These are phyloP conservation scores for Geotrichum fermentans DNA, from an alignment of 1,139 yeast genomes.

Conservation along the genomic window DNA sequence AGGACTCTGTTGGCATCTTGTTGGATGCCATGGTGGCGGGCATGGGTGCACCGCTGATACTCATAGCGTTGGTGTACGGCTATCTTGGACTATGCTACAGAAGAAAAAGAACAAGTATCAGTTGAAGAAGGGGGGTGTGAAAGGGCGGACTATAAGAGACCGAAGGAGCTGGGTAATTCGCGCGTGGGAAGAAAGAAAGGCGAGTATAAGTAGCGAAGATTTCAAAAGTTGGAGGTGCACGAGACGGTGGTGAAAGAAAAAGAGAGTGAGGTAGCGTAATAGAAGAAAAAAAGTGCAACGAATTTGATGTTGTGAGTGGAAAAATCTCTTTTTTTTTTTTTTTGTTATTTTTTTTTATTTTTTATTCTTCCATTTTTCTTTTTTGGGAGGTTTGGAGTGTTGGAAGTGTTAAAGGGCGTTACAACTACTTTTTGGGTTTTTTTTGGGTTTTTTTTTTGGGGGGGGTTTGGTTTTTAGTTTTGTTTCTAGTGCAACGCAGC, in stretches of 20 bases:
- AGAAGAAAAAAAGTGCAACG: neutral
- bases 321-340: neutral
- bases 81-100: neutral
- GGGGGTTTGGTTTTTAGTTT: constrained; percentile 1
- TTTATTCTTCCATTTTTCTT: too few species aligned
- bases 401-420: too few species aligned
- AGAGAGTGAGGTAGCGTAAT: neutral
- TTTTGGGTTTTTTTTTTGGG: too few species aligned
- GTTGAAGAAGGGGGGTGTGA: neutral
- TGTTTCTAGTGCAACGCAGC: neutral
- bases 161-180: too few species aligned
- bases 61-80: constrained; percentile 8
- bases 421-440: too few species aligned
- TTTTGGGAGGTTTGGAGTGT: too few species aligned
- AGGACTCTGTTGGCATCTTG: constrained; percentile 16
- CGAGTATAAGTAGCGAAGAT: too few species aligned
- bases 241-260: neutral
- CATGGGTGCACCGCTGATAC: constrained; percentile 16
- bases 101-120: neutral
- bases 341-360: neutral
- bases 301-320: constrained; percentile 8
- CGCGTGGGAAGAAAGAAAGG: too few species aligned
- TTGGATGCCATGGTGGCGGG: constrained; percentile 18
- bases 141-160: neutral
- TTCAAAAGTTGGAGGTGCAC: too few species aligned